Evolutionary conservation across 805 yeast species (phyloP), one percentile per base, ranked within the genome.

Genomic region (Teunomyces cretensis): DNA sequence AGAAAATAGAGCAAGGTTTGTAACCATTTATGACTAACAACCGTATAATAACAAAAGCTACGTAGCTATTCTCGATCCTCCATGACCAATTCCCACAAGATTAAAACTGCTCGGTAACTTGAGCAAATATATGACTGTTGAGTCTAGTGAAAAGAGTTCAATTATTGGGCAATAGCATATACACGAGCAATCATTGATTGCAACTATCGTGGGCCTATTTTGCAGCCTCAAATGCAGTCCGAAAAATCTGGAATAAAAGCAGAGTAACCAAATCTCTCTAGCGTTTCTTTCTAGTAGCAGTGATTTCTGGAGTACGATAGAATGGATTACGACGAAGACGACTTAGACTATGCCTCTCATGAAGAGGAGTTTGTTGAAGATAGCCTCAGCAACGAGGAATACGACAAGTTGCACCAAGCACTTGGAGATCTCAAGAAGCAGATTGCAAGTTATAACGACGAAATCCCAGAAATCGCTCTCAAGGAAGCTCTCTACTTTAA

Each of bases 401-500:
- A 72, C 48, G 69, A 69, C 39, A 67, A 68, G 38, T 58, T 82
- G 35, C 68, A 72, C 43, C 68, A 59, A 2, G 46, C 67, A 11
- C 59, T 80, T 24, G 84, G 84, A 1, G 32, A 50, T 19, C 60
- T 79, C 15, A 75, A 72, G 56, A 45, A 57, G 30, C 53, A 60
- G 42, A 51, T 77, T 30, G 58, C 52, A 14, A 64, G 65, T 7
- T 76, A 74, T 52, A 68, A 72, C 44, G 71, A 76, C 41, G 58
- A 60, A 7, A 70, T 79, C 39, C 67, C 70, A 7, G 84, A 80
- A 19, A 54, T 66, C 11, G 79, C 75, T 38, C 61, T 85, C 48
- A 78, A 81, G 54, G 84, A 81, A 50, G 66, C 80, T 0, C 66
- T 86, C 9, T 84, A 83, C 76, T 70, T 68, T 50, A 79, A 80